Conservation (phyloP, 495 filamentous ascomycete genomes). For the Baudoinia panamericana region DNA sequence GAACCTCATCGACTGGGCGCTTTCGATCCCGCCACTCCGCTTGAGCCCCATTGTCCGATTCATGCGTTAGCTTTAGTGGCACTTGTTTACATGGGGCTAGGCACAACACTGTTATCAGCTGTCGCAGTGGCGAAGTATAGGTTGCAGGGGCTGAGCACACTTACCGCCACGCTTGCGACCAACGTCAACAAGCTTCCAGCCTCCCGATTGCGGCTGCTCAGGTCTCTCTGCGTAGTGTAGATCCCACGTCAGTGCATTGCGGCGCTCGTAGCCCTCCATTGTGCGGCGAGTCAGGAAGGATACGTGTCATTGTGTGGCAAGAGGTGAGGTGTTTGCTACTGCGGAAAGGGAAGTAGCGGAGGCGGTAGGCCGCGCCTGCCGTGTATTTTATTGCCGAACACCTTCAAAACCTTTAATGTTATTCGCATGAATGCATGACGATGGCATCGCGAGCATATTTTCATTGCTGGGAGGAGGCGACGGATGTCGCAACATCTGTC, state of each 20-base stretch:
- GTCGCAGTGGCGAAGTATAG: not conserved
- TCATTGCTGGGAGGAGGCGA: too few species aligned
- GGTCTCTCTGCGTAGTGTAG: not conserved
- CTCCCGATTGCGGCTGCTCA: not conserved
- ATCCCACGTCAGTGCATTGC: slow-evolving; percentile 14
- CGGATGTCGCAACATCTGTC: too few species aligned
- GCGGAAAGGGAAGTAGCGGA: too few species aligned
- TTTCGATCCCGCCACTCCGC: slow-evolving; percentile 11
- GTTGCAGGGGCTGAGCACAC: not conserved
- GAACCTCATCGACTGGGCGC: slow-evolving; percentile 1
- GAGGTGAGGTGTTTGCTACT: too few species aligned
- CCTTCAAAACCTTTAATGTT: too few species aligned
- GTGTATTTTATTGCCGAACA: too few species aligned
- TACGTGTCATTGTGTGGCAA: too few species aligned
- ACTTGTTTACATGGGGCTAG: not conserved
- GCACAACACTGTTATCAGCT: not conserved
- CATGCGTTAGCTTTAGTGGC: slow-evolving; percentile 2
- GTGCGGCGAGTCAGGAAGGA: too few species aligned
- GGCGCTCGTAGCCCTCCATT: slow-evolving; percentile 17
- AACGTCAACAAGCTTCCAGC: slow-evolving; percentile 6
- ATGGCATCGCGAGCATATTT: too few species aligned
- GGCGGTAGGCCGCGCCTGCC: too few species aligned
- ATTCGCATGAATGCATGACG: too few species aligned
- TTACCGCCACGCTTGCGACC: too few species aligned
- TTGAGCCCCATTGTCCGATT: slow-evolving; percentile 16